These are phyloP conservation scores for Datura wrightii DNA, from an alignment of 257 asterid species.

Conservation along the genomic window DNA sequence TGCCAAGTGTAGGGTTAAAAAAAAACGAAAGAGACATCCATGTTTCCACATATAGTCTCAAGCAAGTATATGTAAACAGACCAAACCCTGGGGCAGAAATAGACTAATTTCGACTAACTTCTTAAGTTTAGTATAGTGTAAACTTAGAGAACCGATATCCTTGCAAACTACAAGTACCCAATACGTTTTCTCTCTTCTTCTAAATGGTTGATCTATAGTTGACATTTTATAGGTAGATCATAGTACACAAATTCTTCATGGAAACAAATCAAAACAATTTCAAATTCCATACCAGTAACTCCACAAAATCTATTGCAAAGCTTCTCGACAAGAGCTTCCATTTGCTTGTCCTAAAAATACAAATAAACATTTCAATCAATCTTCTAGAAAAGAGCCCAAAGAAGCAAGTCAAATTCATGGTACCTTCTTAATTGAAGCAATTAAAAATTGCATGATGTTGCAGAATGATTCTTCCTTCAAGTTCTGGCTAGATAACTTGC, in stretches of 20 bases:
- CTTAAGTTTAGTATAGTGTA: not conserved
- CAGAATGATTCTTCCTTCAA: slow-evolving; percentile 80
- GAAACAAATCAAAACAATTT: not conserved
- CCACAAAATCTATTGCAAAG: slow-evolving; percentile 91
- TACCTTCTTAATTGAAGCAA: slow-evolving; percentile 95
- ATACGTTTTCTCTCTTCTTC: slow-evolving; percentile 14
- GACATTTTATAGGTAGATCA: not conserved
- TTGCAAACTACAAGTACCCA: not conserved
- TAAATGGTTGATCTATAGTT: not conserved
- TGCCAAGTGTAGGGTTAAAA: no score
- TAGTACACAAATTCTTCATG: not conserved
- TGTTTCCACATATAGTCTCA: not conserved
- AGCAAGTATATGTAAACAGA: not conserved
- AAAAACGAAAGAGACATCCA: not conserved
- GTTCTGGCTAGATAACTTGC: slow-evolving; percentile 80
- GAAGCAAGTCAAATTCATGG: slow-evolving; percentile 30
- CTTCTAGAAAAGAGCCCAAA: slow-evolving; percentile 21
- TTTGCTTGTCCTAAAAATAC: slow-evolving; percentile 83
- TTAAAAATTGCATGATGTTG: slow-evolving; percentile 93
- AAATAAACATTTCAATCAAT: slow-evolving; percentile 32
- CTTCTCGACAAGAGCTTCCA: slow-evolving; percentile 98
- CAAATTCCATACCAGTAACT: slow-evolving; percentile 67
- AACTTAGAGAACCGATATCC: not conserved
- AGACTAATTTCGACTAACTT: not conserved
- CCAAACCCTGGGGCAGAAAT: not conserved